A percentile compares a stretch with the other conserved stretches of the same genome.
Conservation (phyloP, 139 green algal species). For the Chara braunii region DNA sequence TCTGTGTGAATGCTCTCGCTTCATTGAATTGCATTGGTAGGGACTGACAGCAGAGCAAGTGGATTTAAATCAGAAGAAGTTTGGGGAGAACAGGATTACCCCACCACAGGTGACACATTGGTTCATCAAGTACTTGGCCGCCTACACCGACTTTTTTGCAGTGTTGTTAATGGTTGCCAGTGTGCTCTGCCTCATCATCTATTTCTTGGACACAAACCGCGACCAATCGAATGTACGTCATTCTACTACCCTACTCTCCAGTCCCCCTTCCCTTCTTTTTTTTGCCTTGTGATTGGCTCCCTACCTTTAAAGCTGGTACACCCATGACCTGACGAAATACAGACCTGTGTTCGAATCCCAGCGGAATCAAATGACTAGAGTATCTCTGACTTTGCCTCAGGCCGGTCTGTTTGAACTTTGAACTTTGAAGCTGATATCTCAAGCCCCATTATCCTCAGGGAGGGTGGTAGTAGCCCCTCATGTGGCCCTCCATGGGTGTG, state of each 20-base stretch:
- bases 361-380: too few species aligned
- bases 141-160: slow-evolving; percentile 57
- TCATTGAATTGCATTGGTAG: not conserved
- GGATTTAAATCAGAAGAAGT: slow-evolving; percentile 43
- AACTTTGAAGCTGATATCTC: too few species aligned
- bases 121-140: slow-evolving; percentile 59
- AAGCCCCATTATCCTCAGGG: too few species aligned
- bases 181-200: slow-evolving; percentile 50
- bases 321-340: too few species aligned
- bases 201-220: slow-evolving; percentile 55
- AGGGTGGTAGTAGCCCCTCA: too few species aligned
- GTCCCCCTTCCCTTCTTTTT: not conserved
- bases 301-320: too few species aligned
- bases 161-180: slow-evolving; percentile 50
- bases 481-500: too few species aligned
- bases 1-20: not conserved
- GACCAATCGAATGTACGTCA: slow-evolving; percentile 46
- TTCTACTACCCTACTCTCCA: not conserved
- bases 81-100: slow-evolving; percentile 59
- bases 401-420: too few species aligned
- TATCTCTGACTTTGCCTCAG: too few species aligned
- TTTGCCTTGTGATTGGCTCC: not conserved
- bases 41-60: slow-evolving; percentile 49
- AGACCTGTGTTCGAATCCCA: too few species aligned
- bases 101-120: slow-evolving; percentile 49